These are phyloP conservation scores for Didymella exigua DNA, from an alignment of 2,329 filamentous ascomycete genomes.

Conservation along the genomic window DNA sequence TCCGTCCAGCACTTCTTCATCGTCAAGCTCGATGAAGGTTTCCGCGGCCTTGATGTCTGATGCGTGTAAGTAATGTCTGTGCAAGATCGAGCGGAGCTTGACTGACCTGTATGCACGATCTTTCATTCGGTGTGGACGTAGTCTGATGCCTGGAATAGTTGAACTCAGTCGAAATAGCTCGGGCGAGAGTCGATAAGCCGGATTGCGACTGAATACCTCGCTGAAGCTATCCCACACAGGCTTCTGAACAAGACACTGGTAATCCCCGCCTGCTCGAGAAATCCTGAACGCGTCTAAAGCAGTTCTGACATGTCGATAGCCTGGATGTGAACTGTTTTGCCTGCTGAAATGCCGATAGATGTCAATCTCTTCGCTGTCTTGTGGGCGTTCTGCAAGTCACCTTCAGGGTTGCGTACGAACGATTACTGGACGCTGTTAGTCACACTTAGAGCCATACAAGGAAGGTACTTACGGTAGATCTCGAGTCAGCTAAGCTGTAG, in stretches of 20 bases:
- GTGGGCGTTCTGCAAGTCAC: slow-evolving; percentile 10
- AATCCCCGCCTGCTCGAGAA: slow-evolving; percentile 34
- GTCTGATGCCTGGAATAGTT: slow-evolving; percentile 51
- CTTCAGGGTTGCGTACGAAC: slow-evolving; percentile 18
- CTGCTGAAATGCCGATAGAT: slow-evolving; percentile 17
- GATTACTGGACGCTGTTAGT: not conserved
- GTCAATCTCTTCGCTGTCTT: slow-evolving; percentile 12
- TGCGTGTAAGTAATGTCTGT: not conserved
- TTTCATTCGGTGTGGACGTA: slow-evolving; percentile 51
- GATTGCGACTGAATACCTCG: slow-evolving; percentile 48
- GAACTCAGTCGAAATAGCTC: slow-evolving; percentile 47
- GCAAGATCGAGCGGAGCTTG: not conserved
- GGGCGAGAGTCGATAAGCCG: slow-evolving; percentile 46
- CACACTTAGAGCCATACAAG: no score
- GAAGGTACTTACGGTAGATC: no score
- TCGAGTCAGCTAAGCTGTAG: no score
- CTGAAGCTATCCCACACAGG: slow-evolving; percentile 51
- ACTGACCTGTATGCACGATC: slow-evolving; percentile 55
- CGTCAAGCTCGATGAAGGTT: slow-evolving; percentile 48
- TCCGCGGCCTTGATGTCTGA: slow-evolving; percentile 54
- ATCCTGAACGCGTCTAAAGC: slow-evolving; percentile 43
- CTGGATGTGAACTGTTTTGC: slow-evolving; percentile 37
- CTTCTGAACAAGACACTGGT: slow-evolving; percentile 48
- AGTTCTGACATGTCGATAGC: slow-evolving; percentile 37
- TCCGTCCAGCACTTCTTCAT: slow-evolving; percentile 41